phyloP scores from a whole-genome alignment of 148 eudicot genomes.

The Polygonum maritimum region DNA sequence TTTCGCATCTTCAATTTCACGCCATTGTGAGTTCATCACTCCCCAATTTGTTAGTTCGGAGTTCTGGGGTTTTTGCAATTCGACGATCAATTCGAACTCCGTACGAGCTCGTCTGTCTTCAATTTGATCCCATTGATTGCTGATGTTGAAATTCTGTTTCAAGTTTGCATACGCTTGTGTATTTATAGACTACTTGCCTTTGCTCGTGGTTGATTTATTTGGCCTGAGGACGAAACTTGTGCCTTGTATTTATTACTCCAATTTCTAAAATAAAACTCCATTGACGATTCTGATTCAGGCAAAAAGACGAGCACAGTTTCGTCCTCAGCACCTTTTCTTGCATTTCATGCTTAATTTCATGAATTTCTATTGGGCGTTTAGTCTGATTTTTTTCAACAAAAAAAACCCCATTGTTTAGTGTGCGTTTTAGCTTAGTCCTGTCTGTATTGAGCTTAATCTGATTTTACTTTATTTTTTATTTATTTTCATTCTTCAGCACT shows the following conservation, averaged over 20 bases:
- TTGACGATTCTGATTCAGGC: neutral
- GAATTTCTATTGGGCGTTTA: neutral
- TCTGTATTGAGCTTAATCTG: neutral
- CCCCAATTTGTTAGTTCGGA: neutral
- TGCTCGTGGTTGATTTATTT: neutral
- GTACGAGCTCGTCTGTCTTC: neutral
- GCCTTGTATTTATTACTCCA: neutral
- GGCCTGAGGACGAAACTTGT: neutral
- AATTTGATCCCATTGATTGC: too few species aligned
- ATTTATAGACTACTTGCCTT: neutral
- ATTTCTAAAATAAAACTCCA: neutral
- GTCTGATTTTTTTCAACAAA: neutral
- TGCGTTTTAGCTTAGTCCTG: too few species aligned
- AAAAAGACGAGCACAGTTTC: neutral
- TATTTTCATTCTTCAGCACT: neutral
- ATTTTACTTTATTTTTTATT: neutral
- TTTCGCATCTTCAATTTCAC: neutral
- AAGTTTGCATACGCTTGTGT: neutral
- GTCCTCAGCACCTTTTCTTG: neutral
- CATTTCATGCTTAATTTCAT: neutral
- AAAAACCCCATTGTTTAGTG: too few species aligned
- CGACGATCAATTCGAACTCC: neutral
- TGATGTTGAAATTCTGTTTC: too few species aligned
- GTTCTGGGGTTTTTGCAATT: neutral
- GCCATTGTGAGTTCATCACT: neutral